phyloP scores from a whole-genome alignment of 1,139 yeast genomes.

The Yarrowia galli region DNA sequence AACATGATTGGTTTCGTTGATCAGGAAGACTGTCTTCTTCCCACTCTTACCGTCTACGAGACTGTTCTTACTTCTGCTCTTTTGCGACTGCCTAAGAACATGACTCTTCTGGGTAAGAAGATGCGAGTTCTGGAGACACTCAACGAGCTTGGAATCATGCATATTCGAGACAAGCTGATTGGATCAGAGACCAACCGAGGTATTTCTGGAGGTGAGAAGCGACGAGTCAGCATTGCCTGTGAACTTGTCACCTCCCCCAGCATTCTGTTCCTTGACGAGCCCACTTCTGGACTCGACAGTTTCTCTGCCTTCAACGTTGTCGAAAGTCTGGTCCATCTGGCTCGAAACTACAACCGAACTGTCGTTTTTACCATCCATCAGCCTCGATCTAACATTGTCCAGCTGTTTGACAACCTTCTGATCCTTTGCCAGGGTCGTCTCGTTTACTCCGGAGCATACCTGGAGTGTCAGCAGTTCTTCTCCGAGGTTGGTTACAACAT shows the following conservation, averaged over 20 bases:
- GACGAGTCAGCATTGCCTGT: constrained; percentile 83
- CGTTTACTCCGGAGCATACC: constrained; percentile 74
- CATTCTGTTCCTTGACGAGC: constrained; percentile 79
- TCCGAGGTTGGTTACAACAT: constrained; percentile 77
- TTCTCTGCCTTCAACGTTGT: constrained; percentile 91
- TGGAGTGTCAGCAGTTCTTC: constrained; percentile 72
- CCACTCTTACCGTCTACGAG: constrained; percentile 94
- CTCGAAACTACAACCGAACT: constrained; percentile 82
- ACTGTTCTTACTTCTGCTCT: constrained; percentile 93
- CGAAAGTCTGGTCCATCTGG: constrained; percentile 80
- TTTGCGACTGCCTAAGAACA: constrained; percentile 78
- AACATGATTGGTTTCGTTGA: constrained; percentile 94
- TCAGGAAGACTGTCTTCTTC: constrained; percentile 89
- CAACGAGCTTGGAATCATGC: constrained; percentile 80
- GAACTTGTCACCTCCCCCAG: constrained; percentile 78
- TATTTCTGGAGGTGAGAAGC: constrained; percentile 90
- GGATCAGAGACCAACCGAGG: constrained; percentile 93
- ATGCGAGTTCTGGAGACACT: constrained; percentile 84
- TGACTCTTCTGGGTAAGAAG: constrained; percentile 76
- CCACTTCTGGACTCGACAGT: constrained; percentile 94
- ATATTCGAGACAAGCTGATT: constrained; percentile 82
- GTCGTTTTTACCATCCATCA: constrained; percentile 94
- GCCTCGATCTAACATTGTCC: constrained; percentile 95
- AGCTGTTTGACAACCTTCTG: constrained; percentile 82
- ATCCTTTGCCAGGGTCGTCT: constrained; percentile 84